phyloP scores from a whole-genome alignment of 208 protist species.

The Leishmania tropica region DNA sequence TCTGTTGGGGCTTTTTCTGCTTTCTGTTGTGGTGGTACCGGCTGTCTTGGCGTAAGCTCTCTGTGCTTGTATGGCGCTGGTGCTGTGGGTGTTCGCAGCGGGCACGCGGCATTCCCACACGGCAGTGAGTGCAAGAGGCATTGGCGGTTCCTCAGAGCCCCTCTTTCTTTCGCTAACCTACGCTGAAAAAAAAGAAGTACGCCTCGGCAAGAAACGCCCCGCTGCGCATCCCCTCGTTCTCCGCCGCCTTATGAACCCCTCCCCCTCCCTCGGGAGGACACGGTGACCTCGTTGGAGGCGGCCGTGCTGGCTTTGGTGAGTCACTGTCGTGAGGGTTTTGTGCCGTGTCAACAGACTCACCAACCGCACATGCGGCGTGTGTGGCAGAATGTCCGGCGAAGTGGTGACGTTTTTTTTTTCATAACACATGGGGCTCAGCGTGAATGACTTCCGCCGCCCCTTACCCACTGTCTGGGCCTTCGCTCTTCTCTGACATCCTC shows the following conservation, averaged over 20 bases:
- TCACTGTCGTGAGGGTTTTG: not conserved
- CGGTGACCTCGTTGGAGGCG: not conserved
- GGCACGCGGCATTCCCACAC: not conserved
- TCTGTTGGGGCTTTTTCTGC: not conserved
- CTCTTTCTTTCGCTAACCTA: not conserved
- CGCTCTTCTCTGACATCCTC: not conserved
- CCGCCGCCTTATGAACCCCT: not conserved
- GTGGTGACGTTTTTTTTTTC: not conserved
- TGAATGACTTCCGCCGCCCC: not conserved
- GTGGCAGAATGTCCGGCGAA: not conserved
- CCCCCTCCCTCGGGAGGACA: too few relatives aligned
- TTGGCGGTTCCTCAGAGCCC: not conserved
- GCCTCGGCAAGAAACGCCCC: not conserved
- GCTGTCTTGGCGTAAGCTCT: not conserved
- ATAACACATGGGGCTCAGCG: not conserved
- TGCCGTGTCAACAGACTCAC: not conserved
- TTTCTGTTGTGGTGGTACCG: not conserved
- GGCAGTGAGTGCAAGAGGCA: not conserved
- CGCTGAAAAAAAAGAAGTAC: not conserved
- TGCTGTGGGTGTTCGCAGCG: not conserved
- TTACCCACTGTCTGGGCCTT: too few relatives aligned
- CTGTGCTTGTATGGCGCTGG: not conserved
- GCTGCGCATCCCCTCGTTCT: not conserved
- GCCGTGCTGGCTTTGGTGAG: not conserved
- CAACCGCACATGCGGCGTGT: not conserved